Base-by-base conservation (phyloP, 345 rosid species). In the Cardiospermum halicacabum region DNA sequence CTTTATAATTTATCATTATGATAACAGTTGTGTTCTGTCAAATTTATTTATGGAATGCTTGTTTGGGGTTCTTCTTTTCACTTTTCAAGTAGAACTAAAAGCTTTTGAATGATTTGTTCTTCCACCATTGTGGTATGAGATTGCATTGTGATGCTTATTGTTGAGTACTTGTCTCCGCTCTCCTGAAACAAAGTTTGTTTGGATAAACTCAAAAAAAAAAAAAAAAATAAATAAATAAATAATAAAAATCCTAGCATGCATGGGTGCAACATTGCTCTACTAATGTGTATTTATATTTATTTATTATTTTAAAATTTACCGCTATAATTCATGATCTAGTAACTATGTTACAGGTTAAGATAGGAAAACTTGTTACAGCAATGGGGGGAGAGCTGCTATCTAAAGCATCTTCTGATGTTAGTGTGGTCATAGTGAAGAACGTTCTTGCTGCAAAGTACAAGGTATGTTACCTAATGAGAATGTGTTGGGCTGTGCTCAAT, bases 391-490 rank as follows among this genome's bases (percentile, higher is more conserved):
- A 75, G 56, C 69, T 91, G 74, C 81, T 76, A 30, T 58, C 78
- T 53, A 89, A 65, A 83, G 69, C 82, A 65, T 82, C 86, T 54
- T 66, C 73, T 37, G 99, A 94, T 81, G 88, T 87, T 71, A 84
- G 88, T 75, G 91, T 94, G 34, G 87, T 94, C 34, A 70, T 91
- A 66, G 99, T 74, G 37, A 94, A 94, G 85, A 87, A 85, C 82
- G 96, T 94, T 61, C 81, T 85, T 78, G 95, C 99, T 75, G 81
- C 87, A 75, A 89, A 91, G 77, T 94, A 94, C 85, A 91, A 94
- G 97, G 96, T 94, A 32, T 61, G 27, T 56, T 53, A 18, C 70
- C 72, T 60, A 67, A 68, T 62, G 53, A 63, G 59, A 70, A 50
- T 56, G 30, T 57, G 27, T 34, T n/a, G 22, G 15, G 45, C 22